Base-by-base conservation (phyloP, 208 protist genomes). In the Phytomonas sp. region DNA sequence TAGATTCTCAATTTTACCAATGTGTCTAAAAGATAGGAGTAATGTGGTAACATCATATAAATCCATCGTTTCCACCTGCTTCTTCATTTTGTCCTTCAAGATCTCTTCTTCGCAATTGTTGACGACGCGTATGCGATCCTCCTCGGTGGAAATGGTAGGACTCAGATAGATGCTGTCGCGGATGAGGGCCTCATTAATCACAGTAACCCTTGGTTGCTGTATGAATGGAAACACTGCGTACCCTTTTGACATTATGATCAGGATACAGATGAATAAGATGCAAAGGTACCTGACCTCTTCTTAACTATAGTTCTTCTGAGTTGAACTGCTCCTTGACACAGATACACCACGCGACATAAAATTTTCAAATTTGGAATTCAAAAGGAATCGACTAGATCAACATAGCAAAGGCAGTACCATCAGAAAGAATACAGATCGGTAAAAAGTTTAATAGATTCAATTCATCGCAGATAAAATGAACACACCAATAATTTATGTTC, bases 1-100 rank as follows among this genome's bases (percentile, higher is more conserved):
- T 37, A 98, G 76, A 71, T 98, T 98, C 31, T 97, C 93, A 63
- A 98, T 97, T 20, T 87, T 76, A 26, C 84, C 80, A 62, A 94
- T 87, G 20, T 81, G 76, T 17, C 81, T 67, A 61, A 84, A 92
- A 1, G 89, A 94, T 11, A 89, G 75, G n/a, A 89, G 70, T 61
- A 94, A 82, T 17, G 81, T 89, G 51, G 76, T 34, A 17, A 94
- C 89, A 26, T 79, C 70, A 34, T 83, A 74, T 30, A 94, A 66
- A 30, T 79, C 76, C 56, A 94, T 84, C 4, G 69, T 78, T 7
- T 81, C 73, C n/a, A 84, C 79, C 62, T 89, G 79, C 20, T 73
- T 76, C 31, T 70, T 66, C 51, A 81, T 75, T 66, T 90, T 87
- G 26, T 84, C 67, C 62, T 89, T 67, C 0, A 82, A 76, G 30